These are phyloP conservation scores for Teratosphaeria viscida DNA, from an alignment of 2,329 filamentous ascomycete species.

Conservation along the genomic window DNA sequence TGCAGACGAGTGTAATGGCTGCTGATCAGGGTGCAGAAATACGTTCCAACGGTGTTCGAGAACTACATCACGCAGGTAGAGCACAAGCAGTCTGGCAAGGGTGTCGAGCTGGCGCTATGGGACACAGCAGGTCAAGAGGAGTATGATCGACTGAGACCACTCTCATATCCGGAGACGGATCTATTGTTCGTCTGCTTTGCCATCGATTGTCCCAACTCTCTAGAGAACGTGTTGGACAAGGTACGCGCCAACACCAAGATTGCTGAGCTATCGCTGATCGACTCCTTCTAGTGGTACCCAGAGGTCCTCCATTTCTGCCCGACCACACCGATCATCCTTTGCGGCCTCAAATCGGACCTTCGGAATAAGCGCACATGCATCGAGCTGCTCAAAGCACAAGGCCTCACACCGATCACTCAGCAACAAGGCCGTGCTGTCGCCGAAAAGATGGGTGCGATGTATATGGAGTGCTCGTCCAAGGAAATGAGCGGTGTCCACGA, in stretches of 20 bases:
- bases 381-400: constrained; percentile 96
- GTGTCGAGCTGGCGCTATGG: constrained; percentile 93
- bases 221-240: constrained; percentile 99
- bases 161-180: constrained; percentile 97
- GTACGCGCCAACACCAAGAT: constrained; percentile 40
- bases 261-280: constrained; percentile 6
- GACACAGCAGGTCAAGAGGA: constrained; percentile 98
- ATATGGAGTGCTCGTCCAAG: constrained; percentile 98
- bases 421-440: constrained; percentile 84
- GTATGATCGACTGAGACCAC: constrained; percentile 87
- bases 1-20: not conserved
- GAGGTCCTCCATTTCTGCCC: constrained; percentile 99
- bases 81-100: constrained; percentile 80
- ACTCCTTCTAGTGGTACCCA: constrained; percentile 72
- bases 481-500: constrained; percentile 94
- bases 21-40: constrained; percentile 60
- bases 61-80: constrained; percentile 98
- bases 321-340: constrained; percentile 87
- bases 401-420: constrained; percentile 83
- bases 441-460: constrained; percentile 84
- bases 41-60: constrained; percentile 97
- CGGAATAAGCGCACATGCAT: constrained; percentile 93
- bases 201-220: constrained; percentile 94
- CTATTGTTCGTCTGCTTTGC: constrained; percentile 98
- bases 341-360: constrained; percentile 93